Base-by-base conservation (phyloP, 2,329 filamentous ascomycete species). In the Ophioceras dolichostomum region DNA sequence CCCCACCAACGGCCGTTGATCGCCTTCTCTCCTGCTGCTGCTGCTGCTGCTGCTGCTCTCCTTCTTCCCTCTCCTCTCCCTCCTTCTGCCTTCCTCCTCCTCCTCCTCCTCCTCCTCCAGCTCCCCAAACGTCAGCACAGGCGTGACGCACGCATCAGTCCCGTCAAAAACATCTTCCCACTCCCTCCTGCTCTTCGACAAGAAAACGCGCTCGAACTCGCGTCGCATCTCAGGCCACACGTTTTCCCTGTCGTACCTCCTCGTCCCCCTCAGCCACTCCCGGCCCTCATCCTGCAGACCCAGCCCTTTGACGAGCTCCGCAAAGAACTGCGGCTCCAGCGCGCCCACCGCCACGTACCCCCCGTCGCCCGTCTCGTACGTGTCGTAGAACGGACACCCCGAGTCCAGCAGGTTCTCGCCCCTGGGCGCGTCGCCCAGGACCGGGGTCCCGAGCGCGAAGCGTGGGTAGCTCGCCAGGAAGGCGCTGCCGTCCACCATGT, bases 61-160 rank as follows among this genome's bases (percentile, higher is more conserved):
- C 34, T 65, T 60, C n/a, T n/a, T 16, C 40, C 43, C 8, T 52
- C 36, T 26, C 62, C 53, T 3, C 42, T 48, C 47, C 26, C 24
- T 4, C 33, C 34, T 10, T 24, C 22, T 12, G 22, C 24, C 17
- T 19, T 22, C 53, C 47, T 19, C 31, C n/a, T n/a, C n/a, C n/a
- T n/a, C n/a, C n/a, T 16, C 22, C 26, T 50, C 42, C 51, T 61
- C 60, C n/a, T 54, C 45, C 49, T 85, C 73, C 31, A 94, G 63
- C 59, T 94, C 87, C 0, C 47, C 51, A 45, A 86, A 83, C 24
- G 77, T 78, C 30, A 94, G 62, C 1, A 96, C 83, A 0, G 89
- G 89, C n/a, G 84, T 86, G 44, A 82, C 86, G 56, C 89, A 96
- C 1, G 89, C 89, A 60, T 96, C 89, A 0, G 83, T 91, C 10